Evolutionary conservation across 2,329 filamentous ascomycete genomes (phyloP), one percentile per base, ranked within the genome.

Genomic region (Lasiodiplodia theobromae): DNA sequence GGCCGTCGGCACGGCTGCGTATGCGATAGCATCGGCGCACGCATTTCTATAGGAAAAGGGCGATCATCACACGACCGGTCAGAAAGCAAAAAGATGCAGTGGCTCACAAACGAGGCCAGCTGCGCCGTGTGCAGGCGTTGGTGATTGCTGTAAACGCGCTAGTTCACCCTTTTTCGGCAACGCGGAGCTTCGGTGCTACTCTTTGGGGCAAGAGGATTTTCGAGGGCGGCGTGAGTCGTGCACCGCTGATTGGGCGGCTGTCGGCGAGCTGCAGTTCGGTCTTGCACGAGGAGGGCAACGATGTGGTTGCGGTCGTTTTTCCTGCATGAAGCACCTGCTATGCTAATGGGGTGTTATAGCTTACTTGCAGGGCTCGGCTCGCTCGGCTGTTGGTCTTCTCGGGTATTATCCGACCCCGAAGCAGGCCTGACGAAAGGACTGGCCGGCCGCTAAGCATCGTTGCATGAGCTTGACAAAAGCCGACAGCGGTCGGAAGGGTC

Each of bases 171-270:
- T 12, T 16, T 64, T 18, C 21, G 47, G 60, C n/a, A 49, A 18
- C 37, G 60, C 60, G 60, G 60, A 64, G 60, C 60, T 38, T 16
- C 60, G 60, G 31, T 14, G 60, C 28, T 64, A 25, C 60, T 52
- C 18, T 23, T 64, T 64, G 28, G 28, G 51, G 60, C 60, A 64
- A 64, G 60, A 64, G n/a, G 60, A 64, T 64, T 52, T 25, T 53
- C 60, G 21, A 64, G 60, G 21, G 44, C 44, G 60, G 47, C 60
- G 60, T n/a, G 51, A n/a, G 25, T 47, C n/a, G 60, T 4, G 11
- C 18, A 4, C 28, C 31, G 37, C 23, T 49, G 60, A 64, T 64
- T 64, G 60, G 60, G 21, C 60, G 37, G n/a, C 23, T 2, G 44
- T 31, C 58, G 18, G 18, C 40, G 25, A n/a, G 25, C 40, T 51